These are phyloP conservation scores for Ascochyta fabae DNA, from an alignment of 2,329 filamentous ascomycete species.

Conservation along the genomic window DNA sequence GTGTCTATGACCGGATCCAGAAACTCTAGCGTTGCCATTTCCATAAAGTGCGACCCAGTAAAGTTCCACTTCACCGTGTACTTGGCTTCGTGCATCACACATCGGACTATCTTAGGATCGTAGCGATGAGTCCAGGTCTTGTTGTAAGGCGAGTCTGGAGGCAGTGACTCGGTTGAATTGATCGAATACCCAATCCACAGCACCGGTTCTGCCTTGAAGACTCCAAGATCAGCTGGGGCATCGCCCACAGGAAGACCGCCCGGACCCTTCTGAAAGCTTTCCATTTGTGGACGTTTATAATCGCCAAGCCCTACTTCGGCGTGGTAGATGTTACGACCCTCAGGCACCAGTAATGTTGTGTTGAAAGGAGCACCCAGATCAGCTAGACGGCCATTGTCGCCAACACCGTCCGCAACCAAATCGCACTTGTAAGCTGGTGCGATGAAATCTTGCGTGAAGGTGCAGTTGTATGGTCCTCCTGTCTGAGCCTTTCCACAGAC, in stretches of 20 bases:
- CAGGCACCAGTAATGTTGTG: constrained; percentile 37
- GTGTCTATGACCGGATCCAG: constrained; percentile 41
- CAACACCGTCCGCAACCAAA: constrained; percentile 30
- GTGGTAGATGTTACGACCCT: constrained; percentile 37
- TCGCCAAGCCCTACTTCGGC: constrained; percentile 39
- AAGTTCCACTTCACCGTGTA: constrained; percentile 45
- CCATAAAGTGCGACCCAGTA: constrained; percentile 36
- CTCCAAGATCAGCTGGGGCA: constrained; percentile 31
- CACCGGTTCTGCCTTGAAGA: constrained; percentile 44
- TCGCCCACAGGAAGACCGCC: constrained; percentile 41
- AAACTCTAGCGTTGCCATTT: constrained; percentile 29
- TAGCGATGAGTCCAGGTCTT: constrained; percentile 39
- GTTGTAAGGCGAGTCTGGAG: constrained; percentile 27
- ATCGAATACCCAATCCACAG: constrained; percentile 46
- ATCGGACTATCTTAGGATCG: constrained; percentile 40
- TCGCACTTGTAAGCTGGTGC: constrained; percentile 45
- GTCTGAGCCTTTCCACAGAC: constrained; percentile 37
- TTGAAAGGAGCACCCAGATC: constrained; percentile 43
- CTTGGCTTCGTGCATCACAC: constrained; percentile 43
- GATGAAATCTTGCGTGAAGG: constrained; percentile 38
- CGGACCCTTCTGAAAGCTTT: constrained; percentile 24
- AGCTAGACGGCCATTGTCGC: constrained; percentile 26
- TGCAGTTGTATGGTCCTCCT: constrained; percentile 43
- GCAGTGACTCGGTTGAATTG: constrained; percentile 34
- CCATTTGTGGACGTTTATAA: constrained; percentile 37